Percentiles rank a stretch among this genome's conserved stretches.
These are phyloP conservation scores for Cymbidium sinense DNA, from an alignment of 106 monocot species.

Conservation along the genomic window DNA sequence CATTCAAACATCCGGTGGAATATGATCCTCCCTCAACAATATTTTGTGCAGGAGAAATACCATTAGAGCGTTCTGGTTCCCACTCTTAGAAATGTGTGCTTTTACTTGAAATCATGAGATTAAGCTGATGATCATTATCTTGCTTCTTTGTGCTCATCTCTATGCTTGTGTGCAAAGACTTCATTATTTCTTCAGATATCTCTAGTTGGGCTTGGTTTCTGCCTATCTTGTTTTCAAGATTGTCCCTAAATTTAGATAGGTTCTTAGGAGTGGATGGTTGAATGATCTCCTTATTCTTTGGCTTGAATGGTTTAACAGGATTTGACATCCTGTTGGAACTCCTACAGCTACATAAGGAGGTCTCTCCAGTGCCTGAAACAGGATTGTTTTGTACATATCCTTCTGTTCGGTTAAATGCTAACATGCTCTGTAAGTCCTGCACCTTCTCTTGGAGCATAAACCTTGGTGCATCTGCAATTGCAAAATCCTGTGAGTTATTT, in stretches of 20 bases:
- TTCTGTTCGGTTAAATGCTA: constrained; percentile 9
- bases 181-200: not conserved
- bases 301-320: not conserved
- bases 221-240: not conserved
- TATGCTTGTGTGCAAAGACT: not conserved
- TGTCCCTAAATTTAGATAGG: not conserved
- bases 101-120: not conserved
- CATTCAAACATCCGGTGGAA: not conserved
- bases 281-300: not conserved
- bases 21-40: not conserved
- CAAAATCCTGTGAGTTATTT: constrained; percentile 7
- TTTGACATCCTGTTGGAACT: not conserved
- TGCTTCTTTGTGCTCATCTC: constrained; percentile 2
- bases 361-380: not conserved
- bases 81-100: not conserved
- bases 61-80: not conserved
- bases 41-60: not conserved
- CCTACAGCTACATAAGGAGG: not conserved
- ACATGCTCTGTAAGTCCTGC: constrained; percentile 1
- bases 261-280: constrained; percentile 2
- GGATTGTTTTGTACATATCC: constrained; percentile 1
- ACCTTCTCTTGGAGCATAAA: constrained; percentile 16
- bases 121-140: not conserved
- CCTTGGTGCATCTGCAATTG: constrained; percentile 18
- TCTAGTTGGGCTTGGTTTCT: not conserved